Conservation (phyloP, 139 green algal species). For the Volvox reticuliferus region DNA sequence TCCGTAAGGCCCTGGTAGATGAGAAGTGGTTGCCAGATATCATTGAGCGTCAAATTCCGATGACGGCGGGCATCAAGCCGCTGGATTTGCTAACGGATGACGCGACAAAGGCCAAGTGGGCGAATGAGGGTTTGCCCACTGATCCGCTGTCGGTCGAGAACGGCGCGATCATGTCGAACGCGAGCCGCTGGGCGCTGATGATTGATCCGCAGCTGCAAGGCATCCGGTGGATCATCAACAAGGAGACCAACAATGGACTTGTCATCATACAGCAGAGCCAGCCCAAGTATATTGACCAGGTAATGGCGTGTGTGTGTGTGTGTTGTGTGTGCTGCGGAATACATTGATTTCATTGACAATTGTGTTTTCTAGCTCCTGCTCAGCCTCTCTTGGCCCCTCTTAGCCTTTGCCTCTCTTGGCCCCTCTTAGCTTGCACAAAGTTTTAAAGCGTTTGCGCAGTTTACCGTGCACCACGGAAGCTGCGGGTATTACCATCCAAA, state of each 20-base stretch:
- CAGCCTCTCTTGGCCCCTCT: too few relatives aligned
- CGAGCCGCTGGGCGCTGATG: conserved; percentile 87
- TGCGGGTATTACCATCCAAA: too few relatives aligned
- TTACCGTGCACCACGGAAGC: too few relatives aligned
- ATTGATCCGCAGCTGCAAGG: conserved; percentile 92
- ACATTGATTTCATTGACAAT: too few relatives aligned
- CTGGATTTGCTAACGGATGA: conserved; percentile 78
- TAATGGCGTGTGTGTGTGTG: not conserved
- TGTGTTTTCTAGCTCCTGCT: too few relatives aligned
- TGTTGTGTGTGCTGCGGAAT: too few relatives aligned
- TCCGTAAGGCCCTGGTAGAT: conserved; percentile 73
- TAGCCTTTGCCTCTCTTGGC: too few relatives aligned
- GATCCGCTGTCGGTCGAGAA: conserved; percentile 85
- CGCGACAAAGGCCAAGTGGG: conserved; percentile 80
- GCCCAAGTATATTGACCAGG: too few relatives aligned
- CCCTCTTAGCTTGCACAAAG: too few relatives aligned
- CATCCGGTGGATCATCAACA: conserved; percentile 91
- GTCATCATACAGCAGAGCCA: too few relatives aligned
- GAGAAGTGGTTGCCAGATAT: conserved; percentile 83
- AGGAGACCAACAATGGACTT: conserved; percentile 85
- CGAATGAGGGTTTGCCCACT: conserved; percentile 81
- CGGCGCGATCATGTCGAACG: conserved; percentile 86
- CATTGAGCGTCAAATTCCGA: conserved; percentile 73
- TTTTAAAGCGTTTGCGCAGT: too few relatives aligned
- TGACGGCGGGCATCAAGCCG: conserved; percentile 80